Conservation (phyloP, 768 basidiomycete genomes). For the Calocybe indica region DNA sequence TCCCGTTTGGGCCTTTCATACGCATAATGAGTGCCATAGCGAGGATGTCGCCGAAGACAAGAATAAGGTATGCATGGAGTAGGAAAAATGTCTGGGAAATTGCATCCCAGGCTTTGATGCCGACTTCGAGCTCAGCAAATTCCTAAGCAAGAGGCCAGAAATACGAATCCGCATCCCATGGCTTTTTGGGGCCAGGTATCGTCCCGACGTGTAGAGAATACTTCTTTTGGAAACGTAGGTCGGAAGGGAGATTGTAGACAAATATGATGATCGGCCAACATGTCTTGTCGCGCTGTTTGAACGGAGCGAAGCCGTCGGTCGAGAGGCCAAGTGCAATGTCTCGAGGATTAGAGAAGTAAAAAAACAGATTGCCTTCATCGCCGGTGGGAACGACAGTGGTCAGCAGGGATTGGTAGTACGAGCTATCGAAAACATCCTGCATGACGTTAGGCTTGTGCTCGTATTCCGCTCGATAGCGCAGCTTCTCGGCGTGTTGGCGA, state of each 20-base stretch:
- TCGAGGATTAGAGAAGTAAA: neutral
- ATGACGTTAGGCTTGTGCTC: neutral
- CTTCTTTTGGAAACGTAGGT: conserved; percentile 22
- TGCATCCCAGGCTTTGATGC: conserved; percentile 26
- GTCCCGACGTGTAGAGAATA: conserved; percentile 28
- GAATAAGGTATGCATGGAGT: conserved; percentile 13
- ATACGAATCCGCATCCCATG: conserved; percentile 29
- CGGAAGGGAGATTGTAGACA: conserved; percentile 23
- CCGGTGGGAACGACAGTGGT: neutral
- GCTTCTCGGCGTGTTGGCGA: neutral
- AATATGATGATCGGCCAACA: conserved; percentile 33
- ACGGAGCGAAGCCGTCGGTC: conserved; percentile 13
- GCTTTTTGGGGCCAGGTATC: conserved; percentile 34
- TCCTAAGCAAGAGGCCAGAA: too few relatives aligned
- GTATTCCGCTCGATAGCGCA: neutral
- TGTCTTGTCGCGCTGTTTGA: conserved; percentile 18
- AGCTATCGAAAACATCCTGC: neutral
- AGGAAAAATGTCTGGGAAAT: conserved; percentile 6
- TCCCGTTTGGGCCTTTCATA: conserved; percentile 38
- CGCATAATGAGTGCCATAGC: conserved; percentile 16
- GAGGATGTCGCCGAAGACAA: conserved; percentile 14
- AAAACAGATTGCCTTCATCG: neutral
- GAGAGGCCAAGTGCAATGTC: too few relatives aligned
- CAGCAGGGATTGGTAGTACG: neutral
- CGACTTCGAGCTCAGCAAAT: conserved; percentile 19